Evolutionary conservation across 2,329 filamentous ascomycete genomes (phyloP).

Genomic region (Malbranchea zuffiana): DNA sequence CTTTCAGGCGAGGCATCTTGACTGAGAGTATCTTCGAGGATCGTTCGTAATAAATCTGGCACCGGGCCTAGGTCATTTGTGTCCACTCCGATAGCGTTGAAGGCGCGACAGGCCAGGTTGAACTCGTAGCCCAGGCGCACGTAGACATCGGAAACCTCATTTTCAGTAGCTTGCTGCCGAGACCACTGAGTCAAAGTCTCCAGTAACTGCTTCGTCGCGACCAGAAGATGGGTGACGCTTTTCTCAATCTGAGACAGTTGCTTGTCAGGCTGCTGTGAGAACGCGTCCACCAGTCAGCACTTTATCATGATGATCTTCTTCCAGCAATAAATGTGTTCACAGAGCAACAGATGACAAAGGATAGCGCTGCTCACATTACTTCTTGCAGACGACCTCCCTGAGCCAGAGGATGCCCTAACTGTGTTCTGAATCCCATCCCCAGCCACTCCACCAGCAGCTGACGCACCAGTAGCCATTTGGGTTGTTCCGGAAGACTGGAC

Average conservation of each 20-base stretch:
- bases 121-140: conserved; percentile 97
- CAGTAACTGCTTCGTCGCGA: conserved; percentile 93
- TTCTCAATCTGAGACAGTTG: conserved; percentile 95
- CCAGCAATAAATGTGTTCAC: conserved; percentile 1
- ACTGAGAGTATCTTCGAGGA: conserved; percentile 89
- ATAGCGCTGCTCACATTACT: conserved; percentile 3
- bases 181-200: conserved; percentile 98
- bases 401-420: conserved; percentile 55
- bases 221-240: conserved; percentile 92
- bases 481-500: conserved; percentile 44
- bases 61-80: conserved; percentile 90
- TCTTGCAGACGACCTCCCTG: conserved; percentile 45
- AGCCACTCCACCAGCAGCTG: conserved; percentile 31
- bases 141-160: conserved; percentile 95
- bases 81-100: conserved; percentile 93
- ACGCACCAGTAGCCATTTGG: background rate
- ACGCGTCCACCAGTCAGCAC: conserved; percentile 13
- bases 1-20: conserved; percentile 92
- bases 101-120: conserved; percentile 95
- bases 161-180: conserved; percentile 78
- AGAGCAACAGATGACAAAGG: background rate
- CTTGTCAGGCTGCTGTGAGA: conserved; percentile 48
- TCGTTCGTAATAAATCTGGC: conserved; percentile 76
- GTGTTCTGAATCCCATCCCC: conserved; percentile 35
- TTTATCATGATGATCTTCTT: background rate